These are phyloP conservation scores for Xerocomus minutiporus DNA, from an alignment of 1,284 basidiomycete genomes.

Conservation along the genomic window DNA sequence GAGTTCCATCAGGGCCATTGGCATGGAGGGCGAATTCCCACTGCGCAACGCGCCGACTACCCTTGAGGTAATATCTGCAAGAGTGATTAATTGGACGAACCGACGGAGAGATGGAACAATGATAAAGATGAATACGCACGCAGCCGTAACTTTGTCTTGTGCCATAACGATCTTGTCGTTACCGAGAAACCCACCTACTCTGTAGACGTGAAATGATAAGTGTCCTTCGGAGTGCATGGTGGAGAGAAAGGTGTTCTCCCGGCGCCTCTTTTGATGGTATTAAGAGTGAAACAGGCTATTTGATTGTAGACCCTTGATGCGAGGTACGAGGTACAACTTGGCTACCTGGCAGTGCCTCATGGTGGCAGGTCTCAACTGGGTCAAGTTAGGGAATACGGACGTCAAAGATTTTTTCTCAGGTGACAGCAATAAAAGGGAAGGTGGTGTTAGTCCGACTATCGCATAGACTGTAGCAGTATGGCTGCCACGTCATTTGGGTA, in stretches of 20 bases:
- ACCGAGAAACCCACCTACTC: conserved; percentile 20
- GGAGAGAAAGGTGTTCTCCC: background rate
- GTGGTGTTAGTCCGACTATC: too few relatives aligned
- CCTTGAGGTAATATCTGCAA: conserved; percentile 25
- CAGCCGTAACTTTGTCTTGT: conserved; percentile 20
- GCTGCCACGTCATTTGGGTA: too few relatives aligned
- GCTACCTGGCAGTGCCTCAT: background rate
- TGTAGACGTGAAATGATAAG: conserved; percentile 26
- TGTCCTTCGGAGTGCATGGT: background rate
- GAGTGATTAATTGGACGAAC: background rate
- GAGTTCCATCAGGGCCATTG: conserved; percentile 12
- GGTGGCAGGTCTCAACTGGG: background rate
- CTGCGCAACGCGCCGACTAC: conserved; percentile 13
- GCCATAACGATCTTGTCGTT: conserved; percentile 24
- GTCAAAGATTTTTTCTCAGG: too few relatives aligned
- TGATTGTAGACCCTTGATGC: background rate
- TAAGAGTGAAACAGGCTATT: background rate
- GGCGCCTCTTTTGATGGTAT: background rate
- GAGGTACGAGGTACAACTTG: background rate
- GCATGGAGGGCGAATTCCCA: conserved; percentile 24
- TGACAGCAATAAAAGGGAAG: too few relatives aligned
- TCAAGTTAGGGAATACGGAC: background rate
- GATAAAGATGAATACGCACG: conserved; percentile 13
- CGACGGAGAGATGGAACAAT: background rate
- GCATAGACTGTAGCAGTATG: too few relatives aligned